Base-by-base conservation (phyloP, 805 yeast species). In the Metschnikowia aberdeeniae region DNA sequence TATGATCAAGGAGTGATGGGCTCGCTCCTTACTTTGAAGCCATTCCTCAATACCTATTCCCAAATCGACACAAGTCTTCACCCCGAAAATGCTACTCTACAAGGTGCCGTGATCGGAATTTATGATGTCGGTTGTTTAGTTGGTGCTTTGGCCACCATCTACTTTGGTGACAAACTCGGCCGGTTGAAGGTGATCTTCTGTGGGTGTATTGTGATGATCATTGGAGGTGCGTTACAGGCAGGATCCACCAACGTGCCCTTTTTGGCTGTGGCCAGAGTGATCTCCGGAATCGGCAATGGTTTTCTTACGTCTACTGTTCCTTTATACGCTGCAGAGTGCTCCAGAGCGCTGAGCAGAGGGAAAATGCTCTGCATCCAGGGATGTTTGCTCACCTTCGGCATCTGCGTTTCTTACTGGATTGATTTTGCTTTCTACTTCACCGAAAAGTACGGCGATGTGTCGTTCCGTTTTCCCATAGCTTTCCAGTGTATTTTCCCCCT, bases 1-100 rank as follows among this genome's bases (percentile, higher is more conserved):
- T 49, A 49, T 47, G 76, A 71, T 50, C 75, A 70, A 47, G 76
- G 75, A 37, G 63, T 71, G 47, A 69, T 71, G 71, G 64, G 62
- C 5, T 50, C 57, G 30, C 56, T 58, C 38, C 53, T 58, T 42
- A 57, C 61, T 2, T 40, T 58, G 14, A 49, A 49, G 29, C 47
- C 58, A 11, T 58, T 58, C 32, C 49, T 48, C 26, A 40, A 54
- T 26, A 47, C 54, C 6, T 58, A 55, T 46, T 44, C 55, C 1
- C 42, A 50, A n/a, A 57, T 58, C 14, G 53, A 56, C 47, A 43
- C 43, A 11, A 37, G 42, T 14, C 29, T 46, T 13, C 46, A 54
- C 28, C 42, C 43, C 9, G 34, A 34, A 8, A 49, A 52, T 13
- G 47, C 57, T 4, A 53, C 61, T 2, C 40, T 53, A 17, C 62